Evolutionary conservation across 1,284 basidiomycete genomes (phyloP).

Genomic region (Trametes versicolor): DNA sequence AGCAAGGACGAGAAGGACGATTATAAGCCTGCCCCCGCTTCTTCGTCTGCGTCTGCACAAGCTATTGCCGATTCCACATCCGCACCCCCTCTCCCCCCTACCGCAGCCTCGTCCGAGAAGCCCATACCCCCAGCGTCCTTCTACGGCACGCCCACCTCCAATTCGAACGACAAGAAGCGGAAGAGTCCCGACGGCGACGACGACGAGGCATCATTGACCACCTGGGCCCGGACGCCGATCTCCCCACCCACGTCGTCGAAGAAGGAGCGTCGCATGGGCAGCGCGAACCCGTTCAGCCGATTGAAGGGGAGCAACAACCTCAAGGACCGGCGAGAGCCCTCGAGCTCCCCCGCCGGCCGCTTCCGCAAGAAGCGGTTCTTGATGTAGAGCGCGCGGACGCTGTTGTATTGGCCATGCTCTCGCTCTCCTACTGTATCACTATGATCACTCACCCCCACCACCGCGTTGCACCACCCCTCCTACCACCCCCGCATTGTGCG

Average conservation of each 20-base stretch:
- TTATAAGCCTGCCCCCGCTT: slow-evolving; percentile 19
- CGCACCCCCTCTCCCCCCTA: slow-evolving; percentile 3
- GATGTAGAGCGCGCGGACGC: slow-evolving; percentile 34
- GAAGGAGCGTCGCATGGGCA: slow-evolving; percentile 28
- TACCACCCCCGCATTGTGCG: slow-evolving; percentile 21
- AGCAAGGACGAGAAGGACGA: slow-evolving; percentile 13
- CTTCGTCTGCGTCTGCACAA: slow-evolving; percentile 24
- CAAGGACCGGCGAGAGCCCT: slow-evolving; percentile 36
- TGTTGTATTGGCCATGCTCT: slow-evolving; percentile 26
- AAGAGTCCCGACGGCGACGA: slow-evolving; percentile 49
- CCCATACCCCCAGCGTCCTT: slow-evolving; percentile 56
- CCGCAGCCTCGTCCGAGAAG: slow-evolving; percentile 25
- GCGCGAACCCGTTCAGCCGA: slow-evolving; percentile 48
- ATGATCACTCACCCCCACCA: background rate
- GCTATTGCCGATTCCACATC: slow-evolving; percentile 21
- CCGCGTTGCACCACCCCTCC: slow-evolving; percentile 4
- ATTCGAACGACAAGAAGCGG: slow-evolving; percentile 50
- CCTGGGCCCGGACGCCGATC: slow-evolving; percentile 43
- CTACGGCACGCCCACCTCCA: slow-evolving; percentile 50
- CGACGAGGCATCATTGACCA: slow-evolving; percentile 41
- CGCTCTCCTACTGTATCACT: slow-evolving; percentile 13
- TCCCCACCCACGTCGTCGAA: slow-evolving; percentile 35
- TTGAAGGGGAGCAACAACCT: slow-evolving; percentile 49
- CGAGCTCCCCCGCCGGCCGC: slow-evolving; percentile 33
- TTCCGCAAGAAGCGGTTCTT: slow-evolving; percentile 45